These are phyloP conservation scores for Sporothrix sp. DNA, from an alignment of 2,329 filamentous ascomycete genomes.

Conservation along the genomic window DNA sequence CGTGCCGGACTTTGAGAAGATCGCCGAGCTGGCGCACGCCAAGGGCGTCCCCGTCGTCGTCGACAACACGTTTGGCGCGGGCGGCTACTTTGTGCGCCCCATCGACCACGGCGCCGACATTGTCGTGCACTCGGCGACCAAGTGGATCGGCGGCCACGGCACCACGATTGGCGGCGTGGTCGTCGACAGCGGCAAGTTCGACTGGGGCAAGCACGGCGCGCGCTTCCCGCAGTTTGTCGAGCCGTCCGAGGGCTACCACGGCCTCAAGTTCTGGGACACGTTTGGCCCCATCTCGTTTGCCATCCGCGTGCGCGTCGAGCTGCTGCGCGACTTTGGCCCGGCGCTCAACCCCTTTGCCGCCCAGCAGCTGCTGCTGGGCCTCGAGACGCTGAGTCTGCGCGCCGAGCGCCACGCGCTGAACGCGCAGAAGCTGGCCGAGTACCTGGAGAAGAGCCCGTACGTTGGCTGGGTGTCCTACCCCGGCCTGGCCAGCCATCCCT, in stretches of 20 bases:
- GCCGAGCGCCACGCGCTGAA: conserved; percentile 82
- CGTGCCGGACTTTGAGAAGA: conserved; percentile 80
- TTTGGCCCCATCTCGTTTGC: conserved; percentile 77
- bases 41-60: conserved; percentile 60
- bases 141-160: conserved; percentile 95
- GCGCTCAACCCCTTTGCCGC: conserved; percentile 82
- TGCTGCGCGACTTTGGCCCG: conserved; percentile 76
- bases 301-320: conserved; percentile 79
- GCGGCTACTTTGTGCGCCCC: conserved; percentile 77
- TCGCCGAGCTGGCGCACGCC: conserved; percentile 66
- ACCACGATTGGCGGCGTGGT: conserved; percentile 84
- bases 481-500: conserved; percentile 71
- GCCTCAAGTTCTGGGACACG: conserved; percentile 87
- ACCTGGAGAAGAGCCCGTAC: conserved; percentile 72
- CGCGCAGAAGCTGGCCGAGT: conserved; percentile 66
- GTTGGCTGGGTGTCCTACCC: conserved; percentile 94
- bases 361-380: conserved; percentile 79
- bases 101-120: conserved; percentile 91
- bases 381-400: conserved; percentile 82
- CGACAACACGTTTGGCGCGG: conserved; percentile 93
- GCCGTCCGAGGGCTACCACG: conserved; percentile 81
- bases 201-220: conserved; percentile 76
- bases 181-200: conserved; percentile 82
- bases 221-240: conserved; percentile 92
- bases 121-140: conserved; percentile 87